Conservation (phyloP, 2,329 filamentous ascomycete genomes). For the Monosporascus sp. region DNA sequence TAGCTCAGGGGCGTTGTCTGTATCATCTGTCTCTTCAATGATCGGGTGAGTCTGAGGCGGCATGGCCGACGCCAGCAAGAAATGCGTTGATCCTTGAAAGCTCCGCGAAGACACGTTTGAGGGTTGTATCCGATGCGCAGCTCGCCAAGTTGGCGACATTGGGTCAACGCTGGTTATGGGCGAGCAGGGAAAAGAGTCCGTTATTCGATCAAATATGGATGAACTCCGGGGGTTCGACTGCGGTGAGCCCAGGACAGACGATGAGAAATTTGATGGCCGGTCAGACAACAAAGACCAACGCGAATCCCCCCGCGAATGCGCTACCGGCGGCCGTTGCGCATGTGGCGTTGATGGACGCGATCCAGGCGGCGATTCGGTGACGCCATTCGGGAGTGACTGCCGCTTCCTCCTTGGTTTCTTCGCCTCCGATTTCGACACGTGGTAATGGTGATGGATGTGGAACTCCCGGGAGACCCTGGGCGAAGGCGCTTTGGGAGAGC, state of each 20-base stretch:
- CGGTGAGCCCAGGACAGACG: slow-evolving; percentile 78
- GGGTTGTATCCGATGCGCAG: slow-evolving; percentile 47
- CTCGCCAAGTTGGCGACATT: slow-evolving; percentile 52
- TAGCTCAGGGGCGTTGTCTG: slow-evolving; percentile 25
- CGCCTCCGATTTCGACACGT: slow-evolving; percentile 58
- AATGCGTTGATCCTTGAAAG: slow-evolving; percentile 30
- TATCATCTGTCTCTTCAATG: slow-evolving; percentile 26
- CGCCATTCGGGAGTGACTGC: slow-evolving; percentile 52
- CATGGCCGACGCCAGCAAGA: slow-evolving; percentile 15
- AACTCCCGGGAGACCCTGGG: slow-evolving; percentile 62
- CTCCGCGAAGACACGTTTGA: slow-evolving; percentile 52
- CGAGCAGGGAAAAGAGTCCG: slow-evolving; percentile 68
- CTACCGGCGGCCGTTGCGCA: slow-evolving; percentile 33
- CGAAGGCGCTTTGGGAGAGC: slow-evolving; percentile 26
- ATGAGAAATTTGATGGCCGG: slow-evolving; percentile 56
- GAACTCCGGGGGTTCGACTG: slow-evolving; percentile 67
- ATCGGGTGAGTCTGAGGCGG: slow-evolving; percentile 20
- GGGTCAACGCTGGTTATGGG: slow-evolving; percentile 73
- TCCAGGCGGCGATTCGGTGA: slow-evolving; percentile 52
- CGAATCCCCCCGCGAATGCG: slow-evolving; percentile 42
- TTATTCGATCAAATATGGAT: slow-evolving; percentile 67
- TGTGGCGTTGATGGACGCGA: slow-evolving; percentile 37
- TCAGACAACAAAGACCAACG: slow-evolving; percentile 61
- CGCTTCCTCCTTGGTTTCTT: slow-evolving; percentile 69
- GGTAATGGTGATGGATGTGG: slow-evolving; percentile 94